Percentiles rank a stretch among this genome's conserved stretches.
phyloP scores from a whole-genome alignment of 2,329 filamentous ascomycete species.

The Pseudogymnoascus sp. region DNA sequence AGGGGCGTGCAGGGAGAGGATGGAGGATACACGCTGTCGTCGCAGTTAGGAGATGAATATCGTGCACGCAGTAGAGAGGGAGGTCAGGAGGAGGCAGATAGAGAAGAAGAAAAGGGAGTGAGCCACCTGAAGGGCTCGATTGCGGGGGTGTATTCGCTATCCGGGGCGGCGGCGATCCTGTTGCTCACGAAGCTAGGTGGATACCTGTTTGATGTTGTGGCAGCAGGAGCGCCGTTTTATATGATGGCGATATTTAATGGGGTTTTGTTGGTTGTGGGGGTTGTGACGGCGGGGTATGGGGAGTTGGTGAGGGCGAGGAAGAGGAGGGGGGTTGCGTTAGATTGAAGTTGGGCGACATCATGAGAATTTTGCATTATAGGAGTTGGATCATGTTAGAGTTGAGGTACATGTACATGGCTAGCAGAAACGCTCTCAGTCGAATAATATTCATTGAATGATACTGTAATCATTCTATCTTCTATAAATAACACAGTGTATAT shows the following conservation, averaged over 20 bases:
- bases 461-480: no score
- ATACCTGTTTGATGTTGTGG: conserved; percentile 69
- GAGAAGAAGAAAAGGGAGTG: conserved; percentile 32
- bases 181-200: conserved; percentile 88
- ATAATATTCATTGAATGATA: no score
- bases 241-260: conserved; percentile 89
- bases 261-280: conserved; percentile 50
- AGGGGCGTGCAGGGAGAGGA: conserved; percentile 61
- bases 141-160: conserved; percentile 87
- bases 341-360: background rate
- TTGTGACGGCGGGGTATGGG: conserved; percentile 24
- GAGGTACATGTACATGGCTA: background rate
- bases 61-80: background rate
- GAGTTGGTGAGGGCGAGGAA: conserved; percentile 18
- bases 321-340: background rate
- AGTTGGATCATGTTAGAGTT: no score
- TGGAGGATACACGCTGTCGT: conserved; percentile 27
- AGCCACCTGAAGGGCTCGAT: conserved; percentile 76
- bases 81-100: background rate
- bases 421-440: no score
- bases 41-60: conserved; percentile 19
- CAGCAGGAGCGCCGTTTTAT: conserved; percentile 77
- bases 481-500: no score
- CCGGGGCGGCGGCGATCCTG: conserved; percentile 82
- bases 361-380: background rate